Evolutionary conservation across 768 basidiomycete species (phyloP), one percentile per base, ranked within the genome.

Genomic region (Cyclocybe aegerita): DNA sequence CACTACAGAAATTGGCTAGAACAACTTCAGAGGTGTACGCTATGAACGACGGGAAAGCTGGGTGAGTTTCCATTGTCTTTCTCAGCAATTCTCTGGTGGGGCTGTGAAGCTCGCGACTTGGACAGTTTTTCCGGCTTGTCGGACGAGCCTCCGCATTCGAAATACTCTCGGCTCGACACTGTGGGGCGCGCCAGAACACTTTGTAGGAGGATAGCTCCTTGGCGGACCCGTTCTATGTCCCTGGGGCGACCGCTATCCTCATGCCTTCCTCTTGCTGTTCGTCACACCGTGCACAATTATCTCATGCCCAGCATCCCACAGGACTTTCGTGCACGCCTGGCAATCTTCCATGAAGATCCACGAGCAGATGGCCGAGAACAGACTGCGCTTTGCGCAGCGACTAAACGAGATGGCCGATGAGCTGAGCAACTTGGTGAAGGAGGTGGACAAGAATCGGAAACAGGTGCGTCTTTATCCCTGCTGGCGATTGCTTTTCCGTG

Each of bases 321-420:
- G 79, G 31, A 66, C 83, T 54, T 88, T 86, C 63, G 93, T 98
- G 42, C 75, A 75, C 52, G 90, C 96, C 9, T 99, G 94, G 88
- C 87, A 93, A 60, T 77, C 85, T 35, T 81, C 90, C 3, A 83
- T 99, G 81, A 80, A 82, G 48, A 81, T 94, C 42, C 96, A 98
- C 63, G 95, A 98, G 57, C 69, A 80, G 39, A 82, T 98, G 74
- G 93, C 90, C 9, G 91, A 96, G 59, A 94, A 94, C 66, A 81
- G 93, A 46, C 68, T 94, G 33, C 81, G 86, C 39, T 97, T 98
- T 61, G 80, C 93, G 0, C 81, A 87, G 52, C 83, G 93, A 38
- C 74, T 99, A 38, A 89, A 88, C 63, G 97, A 99, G 69, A 98
- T 98, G 93, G 87, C 89, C 62, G 94, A 98, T n/a, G 97, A 99